phyloP scores from a whole-genome alignment of 257 asterid species.

The Linaria vulgaris region DNA sequence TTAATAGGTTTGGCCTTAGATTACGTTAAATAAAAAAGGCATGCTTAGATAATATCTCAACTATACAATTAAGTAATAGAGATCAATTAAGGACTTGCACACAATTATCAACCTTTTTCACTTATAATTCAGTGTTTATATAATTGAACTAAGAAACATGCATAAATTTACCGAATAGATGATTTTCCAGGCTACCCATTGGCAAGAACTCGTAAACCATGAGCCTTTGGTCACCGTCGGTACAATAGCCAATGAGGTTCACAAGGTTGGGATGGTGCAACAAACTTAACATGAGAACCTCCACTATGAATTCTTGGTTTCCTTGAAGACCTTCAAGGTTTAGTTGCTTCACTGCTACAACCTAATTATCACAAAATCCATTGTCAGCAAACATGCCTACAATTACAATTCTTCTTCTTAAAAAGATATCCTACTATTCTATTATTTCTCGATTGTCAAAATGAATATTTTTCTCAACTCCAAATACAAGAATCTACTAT shows the following conservation, averaged over 20 bases:
- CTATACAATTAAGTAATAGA: too few species aligned
- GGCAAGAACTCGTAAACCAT: conserved; percentile 85
- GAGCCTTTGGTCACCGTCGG: conserved; percentile 80
- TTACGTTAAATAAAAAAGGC: too few species aligned
- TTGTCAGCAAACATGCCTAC: conserved; percentile 13
- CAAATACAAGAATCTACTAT: background rate
- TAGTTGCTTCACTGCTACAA: conserved; percentile 79
- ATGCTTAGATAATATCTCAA: too few species aligned
- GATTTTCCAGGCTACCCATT: conserved; percentile 85
- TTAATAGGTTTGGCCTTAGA: too few species aligned
- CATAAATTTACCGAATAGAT: conserved; percentile 58
- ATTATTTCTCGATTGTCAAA: background rate
- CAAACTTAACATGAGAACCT: conserved; percentile 83
- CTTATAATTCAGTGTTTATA: too few species aligned
- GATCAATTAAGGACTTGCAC: too few species aligned
- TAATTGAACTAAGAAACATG: background rate
- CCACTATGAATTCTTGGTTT: conserved; percentile 81
- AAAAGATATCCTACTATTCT: background rate
- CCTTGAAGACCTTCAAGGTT: conserved; percentile 94
- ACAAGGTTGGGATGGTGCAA: conserved; percentile 86
- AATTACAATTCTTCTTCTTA: background rate
- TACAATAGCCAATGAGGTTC: conserved; percentile 75
- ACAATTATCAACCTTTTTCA: too few species aligned
- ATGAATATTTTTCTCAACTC: background rate
- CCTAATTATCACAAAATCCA: conserved; percentile 31